Conservation (phyloP, 768 basidiomycete genomes). For the Lactifluus piperatus region DNA sequence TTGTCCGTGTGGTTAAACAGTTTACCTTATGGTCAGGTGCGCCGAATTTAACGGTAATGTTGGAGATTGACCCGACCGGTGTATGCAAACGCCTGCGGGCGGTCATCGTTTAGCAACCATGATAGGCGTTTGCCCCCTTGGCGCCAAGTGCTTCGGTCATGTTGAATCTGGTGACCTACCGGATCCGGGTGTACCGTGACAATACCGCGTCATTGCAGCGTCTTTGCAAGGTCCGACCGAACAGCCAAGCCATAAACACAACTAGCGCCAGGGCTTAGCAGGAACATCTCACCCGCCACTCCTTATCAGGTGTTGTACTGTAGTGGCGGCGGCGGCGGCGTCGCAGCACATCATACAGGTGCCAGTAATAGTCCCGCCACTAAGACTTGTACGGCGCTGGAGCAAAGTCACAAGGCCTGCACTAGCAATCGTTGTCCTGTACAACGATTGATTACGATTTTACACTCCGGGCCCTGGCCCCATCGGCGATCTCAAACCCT, state of each 20-base stretch:
- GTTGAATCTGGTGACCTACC: background rate
- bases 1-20: too few species aligned
- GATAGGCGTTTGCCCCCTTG: background rate
- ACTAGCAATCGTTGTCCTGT: background rate
- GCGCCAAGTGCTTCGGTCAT: background rate
- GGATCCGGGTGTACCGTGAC: background rate
- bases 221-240: constrained; percentile 10
- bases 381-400: background rate
- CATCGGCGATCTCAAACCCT: background rate
- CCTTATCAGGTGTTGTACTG: background rate
- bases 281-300: background rate
- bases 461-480: background rate
- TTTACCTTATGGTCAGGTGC: too few species aligned
- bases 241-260: background rate
- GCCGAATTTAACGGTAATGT: background rate
- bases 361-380: too few species aligned
- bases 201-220: background rate
- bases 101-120: background rate
- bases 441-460: background rate
- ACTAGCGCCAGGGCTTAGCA: background rate
- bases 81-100: background rate
- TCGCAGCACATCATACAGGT: too few species aligned
- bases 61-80: background rate
- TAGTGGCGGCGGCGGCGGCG: background rate
- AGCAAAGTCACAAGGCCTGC: background rate